phyloP scores from a whole-genome alignment of 805 yeast species.

The Starmerella apicola region DNA sequence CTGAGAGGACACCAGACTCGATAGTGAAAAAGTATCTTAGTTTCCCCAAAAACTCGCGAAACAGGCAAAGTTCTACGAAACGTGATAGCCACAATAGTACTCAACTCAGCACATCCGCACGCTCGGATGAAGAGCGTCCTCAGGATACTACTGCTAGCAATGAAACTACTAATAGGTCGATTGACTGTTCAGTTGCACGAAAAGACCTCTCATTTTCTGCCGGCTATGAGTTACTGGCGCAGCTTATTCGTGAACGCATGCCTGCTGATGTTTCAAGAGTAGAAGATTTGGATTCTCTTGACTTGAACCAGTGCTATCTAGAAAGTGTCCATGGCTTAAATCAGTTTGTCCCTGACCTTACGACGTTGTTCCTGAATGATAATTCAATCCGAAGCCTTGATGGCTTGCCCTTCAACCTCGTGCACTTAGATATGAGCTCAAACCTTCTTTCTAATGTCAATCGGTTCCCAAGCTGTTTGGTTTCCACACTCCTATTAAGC shows the following conservation, averaged over 20 bases:
- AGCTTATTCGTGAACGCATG: constrained; percentile 10
- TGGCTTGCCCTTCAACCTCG: constrained; percentile 19
- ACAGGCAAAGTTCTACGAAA: background rate
- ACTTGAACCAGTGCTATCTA: constrained; percentile 15
- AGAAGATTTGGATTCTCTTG: constrained; percentile 10
- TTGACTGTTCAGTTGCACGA: constrained; percentile 6
- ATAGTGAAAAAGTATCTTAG: background rate
- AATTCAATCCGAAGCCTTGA: constrained; percentile 17
- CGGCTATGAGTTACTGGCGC: constrained; percentile 8
- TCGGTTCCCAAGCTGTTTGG: constrained; percentile 16
- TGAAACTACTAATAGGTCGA: too few relatives aligned
- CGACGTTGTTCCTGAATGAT: constrained; percentile 11
- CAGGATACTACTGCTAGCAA: too few relatives aligned
- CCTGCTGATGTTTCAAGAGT: constrained; percentile 1
- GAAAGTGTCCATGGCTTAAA: constrained; percentile 19
- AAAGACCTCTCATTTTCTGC: constrained; percentile 13
- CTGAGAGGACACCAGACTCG: background rate
- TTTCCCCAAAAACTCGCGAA: background rate
- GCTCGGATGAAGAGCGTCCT: too few relatives aligned
- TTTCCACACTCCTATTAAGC: constrained; percentile 17
- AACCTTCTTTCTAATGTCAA: constrained; percentile 15
- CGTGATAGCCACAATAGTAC: too few relatives aligned
- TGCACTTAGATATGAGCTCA: constrained; percentile 14
- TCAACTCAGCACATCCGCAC: background rate
- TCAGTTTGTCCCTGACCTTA: constrained; percentile 16